phyloP scores from a whole-genome alignment of 1,139 yeast species.

The Geotrichum australiense region DNA sequence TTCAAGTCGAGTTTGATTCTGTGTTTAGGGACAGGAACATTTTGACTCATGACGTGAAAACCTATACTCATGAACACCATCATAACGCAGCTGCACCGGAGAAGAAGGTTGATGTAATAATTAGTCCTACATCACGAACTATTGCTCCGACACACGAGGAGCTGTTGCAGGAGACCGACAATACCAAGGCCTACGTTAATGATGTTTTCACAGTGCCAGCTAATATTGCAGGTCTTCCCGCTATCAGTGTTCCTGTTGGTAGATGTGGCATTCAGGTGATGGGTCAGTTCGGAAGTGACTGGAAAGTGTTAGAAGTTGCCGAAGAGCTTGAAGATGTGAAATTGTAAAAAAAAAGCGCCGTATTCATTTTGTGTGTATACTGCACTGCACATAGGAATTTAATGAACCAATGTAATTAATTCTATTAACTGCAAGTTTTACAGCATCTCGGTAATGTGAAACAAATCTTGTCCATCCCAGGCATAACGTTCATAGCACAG shows the following conservation, averaged over 20 bases:
- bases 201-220: conserved; percentile 88
- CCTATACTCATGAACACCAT: conserved; percentile 6
- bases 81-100: conserved; percentile 20
- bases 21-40: conserved; percentile 52
- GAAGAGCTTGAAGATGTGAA: conserved; percentile 27
- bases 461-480: too few species aligned
- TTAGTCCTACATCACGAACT: conserved; percentile 68
- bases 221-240: conserved; percentile 86
- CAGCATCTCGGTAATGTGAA: too few species aligned
- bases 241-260: conserved; percentile 62
- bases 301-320: conserved; percentile 45
- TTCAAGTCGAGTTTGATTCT: conserved; percentile 59
- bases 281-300: conserved; percentile 84
- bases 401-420: too few species aligned
- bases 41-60: conserved; percentile 27
- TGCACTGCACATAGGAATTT: too few species aligned
- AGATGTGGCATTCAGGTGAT: conserved; percentile 59
- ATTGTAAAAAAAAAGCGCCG: too few species aligned
- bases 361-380: too few species aligned
- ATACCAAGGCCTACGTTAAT: conserved; percentile 47
- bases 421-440: too few species aligned
- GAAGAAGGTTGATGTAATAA: conserved; percentile 55
- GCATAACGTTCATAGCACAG: too few species aligned
- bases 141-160: conserved; percentile 46
- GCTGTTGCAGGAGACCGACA: conserved; percentile 35